phyloP scores from a whole-genome alignment of 192 early-diverging fungal genomes.

The Rhizophagus prolifer region DNA sequence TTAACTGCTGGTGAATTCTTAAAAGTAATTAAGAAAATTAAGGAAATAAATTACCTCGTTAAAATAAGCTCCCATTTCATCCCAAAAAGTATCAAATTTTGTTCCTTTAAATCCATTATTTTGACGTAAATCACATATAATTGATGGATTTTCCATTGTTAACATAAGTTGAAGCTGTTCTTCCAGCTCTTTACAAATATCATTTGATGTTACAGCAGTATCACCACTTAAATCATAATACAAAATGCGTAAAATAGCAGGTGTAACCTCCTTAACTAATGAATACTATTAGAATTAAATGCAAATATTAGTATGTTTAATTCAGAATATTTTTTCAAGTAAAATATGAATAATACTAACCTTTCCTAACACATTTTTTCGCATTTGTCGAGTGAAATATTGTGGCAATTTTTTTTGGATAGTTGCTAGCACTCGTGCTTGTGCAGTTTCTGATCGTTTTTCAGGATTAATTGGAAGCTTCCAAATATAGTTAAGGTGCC shows the following conservation, averaged over 20 bases:
- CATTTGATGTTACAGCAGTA: too few relatives aligned
- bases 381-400: not conserved
- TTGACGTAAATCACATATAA: not conserved
- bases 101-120: conserved; percentile 1
- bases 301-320: not conserved
- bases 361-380: not conserved
- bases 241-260: not conserved
- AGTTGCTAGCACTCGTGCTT: not conserved
- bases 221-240: not conserved
- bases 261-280: not conserved
- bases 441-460: not conserved
- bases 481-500: not conserved
- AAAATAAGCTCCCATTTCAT: not conserved
- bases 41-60: not conserved
- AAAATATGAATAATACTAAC: not conserved
- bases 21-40: not conserved
- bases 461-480: not conserved
- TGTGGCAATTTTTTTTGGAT: not conserved
- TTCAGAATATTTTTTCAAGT: not conserved
- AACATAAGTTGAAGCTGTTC: not conserved
- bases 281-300: not conserved
- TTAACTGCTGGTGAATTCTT: not conserved
- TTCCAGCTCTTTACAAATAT: not conserved
- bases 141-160: not conserved
- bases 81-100: not conserved